Evolutionary conservation across 2,329 filamentous ascomycete species (phyloP).

Genomic region (Hypoxylon sp.): DNA sequence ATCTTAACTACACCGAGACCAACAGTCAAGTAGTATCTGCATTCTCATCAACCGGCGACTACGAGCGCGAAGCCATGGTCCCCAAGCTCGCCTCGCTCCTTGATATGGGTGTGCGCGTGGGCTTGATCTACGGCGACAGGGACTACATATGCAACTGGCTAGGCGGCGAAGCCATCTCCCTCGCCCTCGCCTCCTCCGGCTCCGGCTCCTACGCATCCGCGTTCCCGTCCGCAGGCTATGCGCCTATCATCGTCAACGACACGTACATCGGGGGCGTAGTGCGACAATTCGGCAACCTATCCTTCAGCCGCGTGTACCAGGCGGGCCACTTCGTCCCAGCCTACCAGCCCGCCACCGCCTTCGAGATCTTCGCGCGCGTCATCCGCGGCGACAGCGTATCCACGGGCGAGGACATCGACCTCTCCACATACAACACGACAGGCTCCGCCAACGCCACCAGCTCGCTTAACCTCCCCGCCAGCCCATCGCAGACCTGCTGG

Average conservation of each 20-base stretch:
- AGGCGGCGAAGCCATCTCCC: conserved; percentile 66
- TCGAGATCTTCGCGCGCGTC: conserved; percentile 64
- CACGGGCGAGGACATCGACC: conserved; percentile 61
- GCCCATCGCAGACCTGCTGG: conserved; percentile 67
- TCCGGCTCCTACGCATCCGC: conserved; percentile 62
- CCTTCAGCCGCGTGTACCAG: conserved; percentile 69
- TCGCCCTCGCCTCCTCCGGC: conserved; percentile 62
- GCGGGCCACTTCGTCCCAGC: conserved; percentile 67
- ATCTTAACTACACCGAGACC: conserved; percentile 69
- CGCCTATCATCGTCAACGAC: conserved; percentile 64
- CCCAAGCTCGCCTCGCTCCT: conserved; percentile 66
- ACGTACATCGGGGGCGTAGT: conserved; percentile 74
- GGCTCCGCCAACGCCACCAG: conserved; percentile 66
- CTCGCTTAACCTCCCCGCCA: conserved; percentile 61
- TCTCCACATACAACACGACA: conserved; percentile 63
- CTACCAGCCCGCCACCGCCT: conserved; percentile 62
- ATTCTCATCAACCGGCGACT: conserved; percentile 57
- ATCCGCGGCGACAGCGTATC: conserved; percentile 63
- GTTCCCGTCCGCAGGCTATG: conserved; percentile 75
- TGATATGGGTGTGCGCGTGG: conserved; percentile 68
- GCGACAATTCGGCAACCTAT: conserved; percentile 75
- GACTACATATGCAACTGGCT: conserved; percentile 71
- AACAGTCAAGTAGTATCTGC: conserved; percentile 59
- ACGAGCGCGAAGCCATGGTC: conserved; percentile 52
- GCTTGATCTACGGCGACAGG: conserved; percentile 69